A percentile compares a stretch with the other conserved stretches of the same genome.
Conservation (phyloP, 345 rosid genomes). For the Populus alba region DNA sequence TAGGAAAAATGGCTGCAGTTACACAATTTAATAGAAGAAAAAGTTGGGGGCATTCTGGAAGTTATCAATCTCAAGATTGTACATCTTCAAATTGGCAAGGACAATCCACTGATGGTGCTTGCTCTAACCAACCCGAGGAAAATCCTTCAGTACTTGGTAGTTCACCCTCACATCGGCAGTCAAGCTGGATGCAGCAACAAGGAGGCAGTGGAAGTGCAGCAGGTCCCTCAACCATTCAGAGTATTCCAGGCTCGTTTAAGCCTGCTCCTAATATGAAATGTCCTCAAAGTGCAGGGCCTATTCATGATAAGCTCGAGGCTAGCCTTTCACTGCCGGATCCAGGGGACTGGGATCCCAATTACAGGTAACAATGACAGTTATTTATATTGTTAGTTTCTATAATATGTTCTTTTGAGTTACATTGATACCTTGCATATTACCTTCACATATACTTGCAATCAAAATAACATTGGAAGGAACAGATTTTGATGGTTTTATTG, state of each 20-base stretch:
- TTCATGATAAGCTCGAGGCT: conserved; percentile 51
- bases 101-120: conserved; percentile 48
- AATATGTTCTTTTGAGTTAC: neutral
- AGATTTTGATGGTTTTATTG: neutral
- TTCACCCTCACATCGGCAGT: conserved; percentile 48
- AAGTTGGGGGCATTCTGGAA: conserved; percentile 72
- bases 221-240: conserved; percentile 49
- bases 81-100: conserved; percentile 64
- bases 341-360: conserved; percentile 99
- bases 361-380: conserved; percentile 49
- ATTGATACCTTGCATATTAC: neutral
- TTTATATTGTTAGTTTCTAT: neutral
- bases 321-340: conserved; percentile 75
- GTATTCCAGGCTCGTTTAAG: conserved; percentile 42
- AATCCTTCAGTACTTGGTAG: conserved; percentile 47
- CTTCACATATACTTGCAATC: neutral
- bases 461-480: neutral
- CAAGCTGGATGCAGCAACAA: conserved; percentile 58
- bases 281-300: conserved; percentile 40
- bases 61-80: conserved; percentile 64
- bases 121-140: conserved; percentile 53
- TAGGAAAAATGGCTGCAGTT: conserved; percentile 77
- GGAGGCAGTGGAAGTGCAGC: conserved; percentile 49
- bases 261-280: conserved; percentile 39
- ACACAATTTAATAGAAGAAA: conserved; percentile 83